Evolutionary conservation across 2,329 filamentous ascomycete genomes (phyloP).

Genomic region (Emericellopsis atlantica): DNA sequence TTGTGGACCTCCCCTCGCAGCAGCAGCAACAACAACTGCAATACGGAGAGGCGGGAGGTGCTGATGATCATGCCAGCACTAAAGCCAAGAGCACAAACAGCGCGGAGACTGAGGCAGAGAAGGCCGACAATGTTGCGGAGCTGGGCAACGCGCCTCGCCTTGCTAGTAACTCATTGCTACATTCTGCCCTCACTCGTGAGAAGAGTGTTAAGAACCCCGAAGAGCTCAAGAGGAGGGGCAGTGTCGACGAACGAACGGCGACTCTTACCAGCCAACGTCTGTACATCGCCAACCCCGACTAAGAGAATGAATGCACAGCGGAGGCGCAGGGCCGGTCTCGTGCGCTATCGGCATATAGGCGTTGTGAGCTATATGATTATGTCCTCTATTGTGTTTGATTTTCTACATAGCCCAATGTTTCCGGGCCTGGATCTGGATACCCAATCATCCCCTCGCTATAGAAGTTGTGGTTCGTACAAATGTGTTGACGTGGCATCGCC

Average conservation of each 20-base stretch:
- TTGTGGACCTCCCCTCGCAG: constrained; percentile 24
- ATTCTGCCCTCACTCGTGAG: constrained; percentile 46
- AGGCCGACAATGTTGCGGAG: constrained; percentile 47
- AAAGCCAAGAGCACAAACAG: constrained; percentile 38
- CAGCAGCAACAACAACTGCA: background rate
- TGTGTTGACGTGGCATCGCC: too few species aligned
- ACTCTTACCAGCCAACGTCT: constrained; percentile 63
- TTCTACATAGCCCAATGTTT: background rate
- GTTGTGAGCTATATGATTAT: too few species aligned
- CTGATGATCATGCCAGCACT: constrained; percentile 30
- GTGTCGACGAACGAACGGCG: constrained; percentile 70
- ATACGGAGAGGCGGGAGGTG: background rate
- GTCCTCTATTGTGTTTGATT: background rate
- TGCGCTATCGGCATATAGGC: too few species aligned
- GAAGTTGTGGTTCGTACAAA: background rate
- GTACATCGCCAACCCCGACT: constrained; percentile 79
- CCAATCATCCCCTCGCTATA: constrained; percentile 1
- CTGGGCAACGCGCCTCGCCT: constrained; percentile 34
- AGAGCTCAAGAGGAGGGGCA: constrained; percentile 63
- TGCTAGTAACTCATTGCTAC: constrained; percentile 44
- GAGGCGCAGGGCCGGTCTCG: too few species aligned
- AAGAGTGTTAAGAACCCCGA: constrained; percentile 57
- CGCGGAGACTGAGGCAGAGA: constrained; percentile 42
- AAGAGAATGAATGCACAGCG: constrained; percentile 8
- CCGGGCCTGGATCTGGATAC: constrained; percentile 3